Percentiles rank a stretch among this genome's conserved stretches.
phyloP scores from a whole-genome alignment of 164 flowering plant species.

The Echeveria elegans region DNA sequence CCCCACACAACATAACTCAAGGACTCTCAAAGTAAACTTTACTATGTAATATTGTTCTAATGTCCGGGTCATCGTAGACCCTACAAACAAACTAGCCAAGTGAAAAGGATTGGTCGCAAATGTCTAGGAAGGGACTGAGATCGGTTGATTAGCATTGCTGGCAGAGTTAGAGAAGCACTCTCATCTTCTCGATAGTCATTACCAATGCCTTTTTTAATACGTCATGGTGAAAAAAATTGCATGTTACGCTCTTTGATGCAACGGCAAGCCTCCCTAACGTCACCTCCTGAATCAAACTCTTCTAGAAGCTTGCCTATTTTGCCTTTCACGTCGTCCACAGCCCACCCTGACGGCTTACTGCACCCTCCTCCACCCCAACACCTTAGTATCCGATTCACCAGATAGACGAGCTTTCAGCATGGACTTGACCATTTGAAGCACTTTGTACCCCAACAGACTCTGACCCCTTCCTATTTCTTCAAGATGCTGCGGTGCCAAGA shows the following conservation, averaged over 20 bases:
- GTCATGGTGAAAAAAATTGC: background rate
- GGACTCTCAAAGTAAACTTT: too few relatives aligned
- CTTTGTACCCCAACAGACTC: slow-evolving; percentile 45
- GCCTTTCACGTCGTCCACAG: background rate
- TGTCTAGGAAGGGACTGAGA: too few relatives aligned
- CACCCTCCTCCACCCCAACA: background rate
- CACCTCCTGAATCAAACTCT: background rate
- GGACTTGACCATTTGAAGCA: slow-evolving; percentile 49
- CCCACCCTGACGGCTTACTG: background rate
- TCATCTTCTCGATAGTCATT: background rate
- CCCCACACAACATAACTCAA: too few relatives aligned
- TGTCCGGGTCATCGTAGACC: too few relatives aligned
- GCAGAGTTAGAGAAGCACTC: background rate
- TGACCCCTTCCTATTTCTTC: slow-evolving; percentile 48
- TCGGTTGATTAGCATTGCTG: too few relatives aligned
- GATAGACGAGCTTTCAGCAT: slow-evolving; percentile 54
- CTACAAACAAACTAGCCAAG: too few relatives aligned
- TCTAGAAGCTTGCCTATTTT: background rate
- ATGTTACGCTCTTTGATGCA: background rate
- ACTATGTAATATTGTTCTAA: too few relatives aligned
- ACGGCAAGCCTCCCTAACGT: background rate
- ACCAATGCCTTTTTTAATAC: background rate
- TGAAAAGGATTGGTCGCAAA: too few relatives aligned
- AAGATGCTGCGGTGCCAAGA: slow-evolving; percentile 56
- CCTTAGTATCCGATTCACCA: slow-evolving; percentile 31